Percentiles rank a stretch among this genome's conserved stretches.
These are phyloP conservation scores for Climacium dendroides DNA, from an alignment of 225 moss, liverwort and hornwort genomes.

Conservation along the genomic window DNA sequence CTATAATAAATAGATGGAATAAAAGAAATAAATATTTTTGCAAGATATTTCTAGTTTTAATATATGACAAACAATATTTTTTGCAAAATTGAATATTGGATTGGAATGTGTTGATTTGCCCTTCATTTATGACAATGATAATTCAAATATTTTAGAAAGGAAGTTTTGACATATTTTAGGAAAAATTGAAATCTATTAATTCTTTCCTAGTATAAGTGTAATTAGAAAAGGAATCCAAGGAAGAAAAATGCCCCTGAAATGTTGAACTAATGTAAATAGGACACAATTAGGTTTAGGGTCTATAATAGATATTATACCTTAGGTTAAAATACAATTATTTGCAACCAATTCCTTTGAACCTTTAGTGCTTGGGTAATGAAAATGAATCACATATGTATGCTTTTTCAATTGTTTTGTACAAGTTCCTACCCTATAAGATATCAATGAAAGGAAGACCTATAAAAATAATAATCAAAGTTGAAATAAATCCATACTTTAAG, in stretches of 20 bases:
- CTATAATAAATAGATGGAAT: neutral
- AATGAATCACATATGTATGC: fast-evolving
- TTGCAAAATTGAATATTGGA: fast-evolving
- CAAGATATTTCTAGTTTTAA: fast-evolving
- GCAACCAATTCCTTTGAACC: too few species aligned
- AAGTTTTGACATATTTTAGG: neutral
- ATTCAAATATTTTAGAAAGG: neutral
- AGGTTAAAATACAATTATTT: neutral
- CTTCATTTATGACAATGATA: fast-evolving
- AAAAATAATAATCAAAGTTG: conserved; percentile 52
- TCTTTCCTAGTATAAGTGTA: fast-evolving
- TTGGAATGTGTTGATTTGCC: fast-evolving
- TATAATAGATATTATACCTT: neutral
- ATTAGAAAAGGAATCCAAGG: fast-evolving
- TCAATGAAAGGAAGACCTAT: conserved; percentile 29
- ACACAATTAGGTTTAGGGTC: fast-evolving
- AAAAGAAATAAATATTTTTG: fast-evolving
- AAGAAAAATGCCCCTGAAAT: fast-evolving
- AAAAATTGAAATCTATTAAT: neutral
- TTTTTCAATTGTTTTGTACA: neutral
- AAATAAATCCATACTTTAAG: conserved; percentile 54
- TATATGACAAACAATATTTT: neutral
- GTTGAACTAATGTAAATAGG: neutral
- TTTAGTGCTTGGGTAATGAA: neutral
- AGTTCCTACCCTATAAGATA: neutral